Evolutionary conservation across 768 basidiomycete species (phyloP).

Genomic region (Boletus eberwhitei): DNA sequence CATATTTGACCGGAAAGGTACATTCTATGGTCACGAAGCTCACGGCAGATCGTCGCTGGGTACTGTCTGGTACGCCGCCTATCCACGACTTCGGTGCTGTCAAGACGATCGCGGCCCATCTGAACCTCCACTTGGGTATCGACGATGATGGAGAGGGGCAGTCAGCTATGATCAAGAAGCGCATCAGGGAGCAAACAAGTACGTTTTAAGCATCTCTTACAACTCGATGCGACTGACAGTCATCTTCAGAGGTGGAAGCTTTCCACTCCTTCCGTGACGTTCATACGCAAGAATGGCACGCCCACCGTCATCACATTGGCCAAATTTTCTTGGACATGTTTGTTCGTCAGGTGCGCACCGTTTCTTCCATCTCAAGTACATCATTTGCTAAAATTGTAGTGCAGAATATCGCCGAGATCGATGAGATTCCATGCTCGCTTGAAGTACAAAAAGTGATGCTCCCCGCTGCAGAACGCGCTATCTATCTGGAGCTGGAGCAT

Average conservation of each 20-base stretch:
- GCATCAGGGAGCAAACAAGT: slow-evolving; percentile 83
- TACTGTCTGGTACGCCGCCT: slow-evolving; percentile 95
- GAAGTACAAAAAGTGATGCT: slow-evolving; percentile 64
- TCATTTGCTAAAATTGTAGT: slow-evolving; percentile 8
- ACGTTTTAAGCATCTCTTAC: slow-evolving; percentile 15
- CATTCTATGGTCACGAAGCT: slow-evolving; percentile 76
- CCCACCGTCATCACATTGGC: slow-evolving; percentile 76
- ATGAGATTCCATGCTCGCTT: slow-evolving; percentile 82
- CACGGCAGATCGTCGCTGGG: slow-evolving; percentile 82
- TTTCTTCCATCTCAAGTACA: background rate
- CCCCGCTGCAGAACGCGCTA: slow-evolving; percentile 90
- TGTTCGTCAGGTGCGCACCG: slow-evolving; percentile 68
- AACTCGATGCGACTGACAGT: slow-evolving; percentile 15
- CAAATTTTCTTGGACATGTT: slow-evolving; percentile 80
- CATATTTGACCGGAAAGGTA: slow-evolving; percentile 80
- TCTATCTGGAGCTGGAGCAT: slow-evolving; percentile 93
- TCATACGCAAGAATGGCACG: slow-evolving; percentile 89
- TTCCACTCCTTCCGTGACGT: slow-evolving; percentile 98
- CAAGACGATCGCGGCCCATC: slow-evolving; percentile 86
- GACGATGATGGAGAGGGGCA: slow-evolving; percentile 84
- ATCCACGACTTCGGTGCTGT: slow-evolving; percentile 87
- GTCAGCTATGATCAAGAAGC: slow-evolving; percentile 73
- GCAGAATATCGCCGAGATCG: slow-evolving; percentile 94
- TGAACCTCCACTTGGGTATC: slow-evolving; percentile 87
- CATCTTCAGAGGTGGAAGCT: slow-evolving; percentile 67